Evolutionary conservation across 164 flowering plant genomes (phyloP).

Genomic region (Magnolia sinica): DNA sequence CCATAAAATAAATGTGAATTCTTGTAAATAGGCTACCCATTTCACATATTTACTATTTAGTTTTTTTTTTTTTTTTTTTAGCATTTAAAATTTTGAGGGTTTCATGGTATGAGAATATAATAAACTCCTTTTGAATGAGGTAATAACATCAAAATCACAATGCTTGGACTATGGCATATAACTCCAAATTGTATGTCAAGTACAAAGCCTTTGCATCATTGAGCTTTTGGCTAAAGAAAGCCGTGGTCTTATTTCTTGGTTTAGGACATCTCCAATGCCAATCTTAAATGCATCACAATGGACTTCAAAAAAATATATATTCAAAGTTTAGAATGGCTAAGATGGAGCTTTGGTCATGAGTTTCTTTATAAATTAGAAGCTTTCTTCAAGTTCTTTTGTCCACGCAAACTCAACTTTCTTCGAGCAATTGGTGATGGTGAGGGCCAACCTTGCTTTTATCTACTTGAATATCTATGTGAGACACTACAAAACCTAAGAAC

Average conservation of each 20-base stretch:
- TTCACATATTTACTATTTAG: background rate
- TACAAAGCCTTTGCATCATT: background rate
- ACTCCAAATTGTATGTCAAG: background rate
- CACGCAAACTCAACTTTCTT: background rate
- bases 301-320: background rate
- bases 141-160: background rate
- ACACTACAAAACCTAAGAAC: background rate
- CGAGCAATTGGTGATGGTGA: no score
- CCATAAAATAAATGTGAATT: background rate
- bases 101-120: background rate
- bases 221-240: background rate
- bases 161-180: background rate
- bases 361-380: background rate
- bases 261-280: background rate
- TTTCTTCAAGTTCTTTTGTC: background rate
- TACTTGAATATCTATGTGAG: background rate
- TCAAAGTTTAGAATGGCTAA: background rate
- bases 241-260: background rate
- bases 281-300: background rate
- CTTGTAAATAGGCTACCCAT: background rate
- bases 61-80: background rate
- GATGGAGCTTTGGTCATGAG: background rate
- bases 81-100: background rate
- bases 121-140: background rate
- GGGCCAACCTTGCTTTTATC: background rate